These are phyloP conservation scores for Pharnaceum exiguum DNA, from an alignment of 148 eudicot genomes.

Conservation along the genomic window DNA sequence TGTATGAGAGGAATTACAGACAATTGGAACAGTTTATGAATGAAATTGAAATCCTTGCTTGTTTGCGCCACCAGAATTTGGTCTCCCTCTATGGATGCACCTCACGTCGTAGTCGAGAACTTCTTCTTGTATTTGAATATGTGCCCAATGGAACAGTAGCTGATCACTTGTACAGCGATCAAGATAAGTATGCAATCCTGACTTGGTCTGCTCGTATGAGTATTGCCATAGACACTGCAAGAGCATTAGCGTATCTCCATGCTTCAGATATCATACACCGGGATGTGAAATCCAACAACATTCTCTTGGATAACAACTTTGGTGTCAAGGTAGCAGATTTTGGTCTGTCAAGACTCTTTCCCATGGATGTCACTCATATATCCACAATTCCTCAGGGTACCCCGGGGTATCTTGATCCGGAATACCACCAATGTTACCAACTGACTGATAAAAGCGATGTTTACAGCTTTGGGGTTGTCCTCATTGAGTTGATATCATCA, in stretches of 20 bases:
- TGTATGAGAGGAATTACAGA: constrained; percentile 57
- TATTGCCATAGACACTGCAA: constrained; percentile 63
- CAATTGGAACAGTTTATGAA: constrained; percentile 55
- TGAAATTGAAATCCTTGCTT: constrained; percentile 54
- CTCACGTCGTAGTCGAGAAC: constrained; percentile 49
- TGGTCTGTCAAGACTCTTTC: constrained; percentile 62
- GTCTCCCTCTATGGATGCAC: constrained; percentile 71
- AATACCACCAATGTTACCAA: constrained; percentile 64
- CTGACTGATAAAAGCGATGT: constrained; percentile 73
- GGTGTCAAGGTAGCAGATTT: constrained; percentile 68
- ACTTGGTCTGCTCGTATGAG: constrained; percentile 58
- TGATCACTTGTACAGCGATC: constrained; percentile 55
- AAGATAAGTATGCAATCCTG: constrained; percentile 25
- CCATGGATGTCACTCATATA: constrained; percentile 44
- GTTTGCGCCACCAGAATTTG: constrained; percentile 54
- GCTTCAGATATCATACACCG: constrained; percentile 59
- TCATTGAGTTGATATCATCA: constrained; percentile 66
- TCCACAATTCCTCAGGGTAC: constrained; percentile 84
- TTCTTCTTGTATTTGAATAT: constrained; percentile 68
- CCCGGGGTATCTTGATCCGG: constrained; percentile 74
- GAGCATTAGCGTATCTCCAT: constrained; percentile 61
- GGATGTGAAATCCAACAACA: constrained; percentile 61
- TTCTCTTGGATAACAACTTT: constrained; percentile 51
- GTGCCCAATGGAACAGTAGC: constrained; percentile 65
- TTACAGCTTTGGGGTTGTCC: constrained; percentile 84